Evolutionary conservation across 2,329 filamentous ascomycete genomes (phyloP), one percentile per base, ranked within the genome.

Genomic region (Ciborinia camelliae): DNA sequence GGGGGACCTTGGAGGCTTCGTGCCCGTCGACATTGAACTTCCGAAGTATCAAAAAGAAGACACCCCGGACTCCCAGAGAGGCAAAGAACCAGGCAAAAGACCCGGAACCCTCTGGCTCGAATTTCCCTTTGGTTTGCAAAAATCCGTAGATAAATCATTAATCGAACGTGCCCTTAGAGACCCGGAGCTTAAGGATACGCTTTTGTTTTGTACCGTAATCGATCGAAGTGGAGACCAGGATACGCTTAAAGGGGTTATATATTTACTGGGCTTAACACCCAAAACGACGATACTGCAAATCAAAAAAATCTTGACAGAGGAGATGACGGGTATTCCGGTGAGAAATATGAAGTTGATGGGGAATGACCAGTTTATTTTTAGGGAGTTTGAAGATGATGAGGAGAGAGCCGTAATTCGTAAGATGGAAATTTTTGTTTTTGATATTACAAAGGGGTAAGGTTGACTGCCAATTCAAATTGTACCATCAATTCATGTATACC

Each of bases 301-400:
- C 2, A 58, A 58, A 23, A n/a, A 35, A 12, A 58, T 58, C 28
- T 2, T 58, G 55, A 26, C 28, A 6, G 41, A 47, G 20, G 20
- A 35, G 12, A 41, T 35, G 55, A 47, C 55, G 28, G 55, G 55
- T 0, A 47, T 58, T 7, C 20, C 20, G 28, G 28, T 58, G 4
- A 6, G 26, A 2, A 3, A 47, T 10, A 58, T 58, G 55, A 58
- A 26, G 41, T 47, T 58, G 55, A 35, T 47, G 41, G 55, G 41
- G 9, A 0, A 47, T 7, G 55, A 58, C 35, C 28, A 4, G 9
- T 47, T 58, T 10, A 28, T 47, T 8, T 35, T 26, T 20, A 47
- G 55, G 14, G 55, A 58, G 7, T 47, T 58, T 26, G 55, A 58
- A 30, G 55, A 58, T 26, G 41, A 58, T 2, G 55, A 58, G n/a